Evolutionary conservation across 2,329 filamentous ascomycete genomes (phyloP).

Genomic region (Cladosporium sp.): DNA sequence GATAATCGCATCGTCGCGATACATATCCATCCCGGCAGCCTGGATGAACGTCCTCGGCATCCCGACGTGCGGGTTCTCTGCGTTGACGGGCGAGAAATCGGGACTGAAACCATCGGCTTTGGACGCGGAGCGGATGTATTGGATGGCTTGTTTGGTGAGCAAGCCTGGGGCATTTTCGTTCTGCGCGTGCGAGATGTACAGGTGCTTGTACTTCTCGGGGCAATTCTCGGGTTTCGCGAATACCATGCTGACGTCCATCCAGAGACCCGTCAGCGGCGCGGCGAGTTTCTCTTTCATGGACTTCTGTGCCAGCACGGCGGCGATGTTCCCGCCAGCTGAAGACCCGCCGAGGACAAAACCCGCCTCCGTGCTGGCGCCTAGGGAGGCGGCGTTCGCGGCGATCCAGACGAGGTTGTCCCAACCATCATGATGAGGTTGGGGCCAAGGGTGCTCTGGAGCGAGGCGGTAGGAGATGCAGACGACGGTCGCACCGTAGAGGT

Average conservation of each 20-base stretch:
- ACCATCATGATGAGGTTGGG: constrained; percentile 54
- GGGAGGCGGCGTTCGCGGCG: constrained; percentile 41
- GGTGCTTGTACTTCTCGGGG: constrained; percentile 44
- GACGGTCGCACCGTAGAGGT: constrained; percentile 13
- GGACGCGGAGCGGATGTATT: constrained; percentile 37
- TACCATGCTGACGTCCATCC: constrained; percentile 47
- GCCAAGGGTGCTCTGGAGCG: constrained; percentile 61
- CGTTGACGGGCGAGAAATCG: constrained; percentile 34
- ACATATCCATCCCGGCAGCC: constrained; percentile 53
- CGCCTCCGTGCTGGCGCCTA: constrained; percentile 46
- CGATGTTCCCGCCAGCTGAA: constrained; percentile 50
- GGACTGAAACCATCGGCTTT: constrained; percentile 28
- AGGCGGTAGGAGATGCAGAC: constrained; percentile 49
- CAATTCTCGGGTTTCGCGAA: constrained; percentile 35
- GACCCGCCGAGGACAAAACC: constrained; percentile 55
- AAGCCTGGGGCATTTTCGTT: constrained; percentile 43
- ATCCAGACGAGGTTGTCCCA: constrained; percentile 53
- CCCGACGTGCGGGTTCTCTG: constrained; percentile 34
- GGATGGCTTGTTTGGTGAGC: constrained; percentile 30
- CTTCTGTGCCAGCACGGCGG: constrained; percentile 44
- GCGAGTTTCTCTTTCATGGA: constrained; percentile 45
- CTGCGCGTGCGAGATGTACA: constrained; percentile 46
- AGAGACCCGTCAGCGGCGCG: constrained; percentile 51
- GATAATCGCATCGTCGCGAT: constrained; percentile 56
- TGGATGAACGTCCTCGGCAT: constrained; percentile 55